Percentiles rank a stretch among this genome's conserved stretches.
Conservation (phyloP, 306 rosid species). For the Glycine latifolia region DNA sequence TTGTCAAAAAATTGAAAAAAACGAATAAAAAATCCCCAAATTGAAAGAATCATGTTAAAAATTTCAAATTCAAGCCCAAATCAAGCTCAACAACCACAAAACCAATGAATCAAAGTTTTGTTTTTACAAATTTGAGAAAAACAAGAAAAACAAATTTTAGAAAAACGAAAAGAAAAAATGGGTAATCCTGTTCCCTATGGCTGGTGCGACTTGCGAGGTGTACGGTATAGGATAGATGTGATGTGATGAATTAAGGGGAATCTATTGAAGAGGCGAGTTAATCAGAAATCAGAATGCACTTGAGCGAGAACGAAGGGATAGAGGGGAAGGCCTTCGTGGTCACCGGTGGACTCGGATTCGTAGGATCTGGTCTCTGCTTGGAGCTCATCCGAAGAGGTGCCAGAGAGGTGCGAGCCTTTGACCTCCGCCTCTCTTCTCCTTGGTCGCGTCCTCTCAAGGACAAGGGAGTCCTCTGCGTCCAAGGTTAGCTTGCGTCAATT, state of each 20-base stretch:
- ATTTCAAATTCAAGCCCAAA: too few species aligned
- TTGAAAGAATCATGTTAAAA: too few species aligned
- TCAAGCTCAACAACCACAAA: too few species aligned
- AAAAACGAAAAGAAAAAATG: too few species aligned
- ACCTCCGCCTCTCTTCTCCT: slow-evolving; percentile 71
- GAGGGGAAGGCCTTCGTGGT: slow-evolving; percentile 78
- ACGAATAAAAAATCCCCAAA: too few species aligned
- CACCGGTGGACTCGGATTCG: slow-evolving; percentile 86
- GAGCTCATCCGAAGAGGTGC: slow-evolving; percentile 88
- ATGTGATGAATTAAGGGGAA: background rate
- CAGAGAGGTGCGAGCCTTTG: slow-evolving; percentile 72
- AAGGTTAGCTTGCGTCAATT: slow-evolving; percentile 51
- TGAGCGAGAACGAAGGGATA: slow-evolving; percentile 93
- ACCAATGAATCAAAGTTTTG: too few species aligned
- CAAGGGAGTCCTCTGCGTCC: slow-evolving; percentile 68
- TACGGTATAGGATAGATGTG: too few species aligned
- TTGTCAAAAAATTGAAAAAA: too few species aligned
- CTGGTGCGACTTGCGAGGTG: background rate
- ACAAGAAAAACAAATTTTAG: too few species aligned
- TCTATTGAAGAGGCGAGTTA: too few species aligned
- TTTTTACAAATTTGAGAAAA: too few species aligned
- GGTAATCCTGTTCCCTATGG: too few species aligned
- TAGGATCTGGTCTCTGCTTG: slow-evolving; percentile 87
- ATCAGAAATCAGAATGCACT: slow-evolving; percentile 54
- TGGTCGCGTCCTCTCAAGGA: slow-evolving; percentile 58